phyloP scores from a whole-genome alignment of 371 early-diverging fungal genomes.

The Rhizomucor pusillus region DNA sequence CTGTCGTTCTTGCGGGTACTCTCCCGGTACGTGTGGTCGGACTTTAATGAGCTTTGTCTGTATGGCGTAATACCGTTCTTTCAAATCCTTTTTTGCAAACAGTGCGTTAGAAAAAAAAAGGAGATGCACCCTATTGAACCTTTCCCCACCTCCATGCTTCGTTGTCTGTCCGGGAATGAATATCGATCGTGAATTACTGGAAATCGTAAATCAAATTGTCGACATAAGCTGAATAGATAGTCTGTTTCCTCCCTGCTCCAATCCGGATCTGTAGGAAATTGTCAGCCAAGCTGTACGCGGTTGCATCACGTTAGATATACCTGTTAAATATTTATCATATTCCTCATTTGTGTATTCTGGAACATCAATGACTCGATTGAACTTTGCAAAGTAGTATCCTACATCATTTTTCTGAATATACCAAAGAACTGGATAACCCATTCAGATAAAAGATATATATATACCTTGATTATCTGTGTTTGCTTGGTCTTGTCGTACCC shows the following conservation, averaged over 20 bases:
- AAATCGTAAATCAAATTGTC: slow-evolving; percentile 78
- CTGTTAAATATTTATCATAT: slow-evolving; percentile 56
- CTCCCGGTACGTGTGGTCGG: slow-evolving; percentile 34
- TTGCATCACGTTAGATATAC: slow-evolving; percentile 19
- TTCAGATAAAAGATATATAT: not conserved
- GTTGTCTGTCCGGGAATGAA: slow-evolving; percentile 33
- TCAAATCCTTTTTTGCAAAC: slow-evolving; percentile 65
- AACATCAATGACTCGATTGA: slow-evolving; percentile 63
- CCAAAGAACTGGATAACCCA: not conserved
- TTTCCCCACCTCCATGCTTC: slow-evolving; percentile 36
- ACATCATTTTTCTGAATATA: not conserved
- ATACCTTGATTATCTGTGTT: slow-evolving; percentile 25
- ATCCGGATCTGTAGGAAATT: slow-evolving; percentile 45
- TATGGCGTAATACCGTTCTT: slow-evolving; percentile 77
- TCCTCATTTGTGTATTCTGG: slow-evolving; percentile 70
- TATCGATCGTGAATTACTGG: slow-evolving; percentile 85
- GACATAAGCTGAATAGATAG: slow-evolving; percentile 76
- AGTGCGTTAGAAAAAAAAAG: not conserved
- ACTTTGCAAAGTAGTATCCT: slow-evolving; percentile 66
- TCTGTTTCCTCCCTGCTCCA: slow-evolving; percentile 90
- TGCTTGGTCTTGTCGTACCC: slow-evolving; percentile 56
- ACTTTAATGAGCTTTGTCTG: slow-evolving; percentile 52
- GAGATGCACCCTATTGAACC: not conserved
- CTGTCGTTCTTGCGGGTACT: slow-evolving; percentile 29
- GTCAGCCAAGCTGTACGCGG: too few species aligned